Conservation (phyloP, 2,329 filamentous ascomycete species). For the Cladosporium sp. region DNA sequence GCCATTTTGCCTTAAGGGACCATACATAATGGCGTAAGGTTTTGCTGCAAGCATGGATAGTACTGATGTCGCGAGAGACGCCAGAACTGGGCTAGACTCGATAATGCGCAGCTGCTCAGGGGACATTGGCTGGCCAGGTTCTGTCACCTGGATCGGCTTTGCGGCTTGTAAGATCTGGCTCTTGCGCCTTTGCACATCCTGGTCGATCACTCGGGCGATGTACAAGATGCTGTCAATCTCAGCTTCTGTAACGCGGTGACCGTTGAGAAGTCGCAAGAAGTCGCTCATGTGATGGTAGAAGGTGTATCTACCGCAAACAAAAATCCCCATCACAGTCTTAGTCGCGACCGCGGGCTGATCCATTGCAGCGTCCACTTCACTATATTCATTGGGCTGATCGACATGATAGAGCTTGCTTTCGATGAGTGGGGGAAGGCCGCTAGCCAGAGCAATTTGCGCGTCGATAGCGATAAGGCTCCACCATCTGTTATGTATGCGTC, state of each 20-base stretch:
- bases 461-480: constrained; percentile 49
- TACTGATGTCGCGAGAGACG: constrained; percentile 19
- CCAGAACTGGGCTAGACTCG: constrained; percentile 19
- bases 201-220: constrained; percentile 17
- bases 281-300: constrained; percentile 21
- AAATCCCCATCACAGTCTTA: constrained; percentile 21
- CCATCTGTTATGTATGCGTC: constrained; percentile 27
- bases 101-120: constrained; percentile 11
- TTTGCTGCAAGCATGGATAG: constrained; percentile 22
- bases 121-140: neutral
- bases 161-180: constrained; percentile 18
- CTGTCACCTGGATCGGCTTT: constrained; percentile 10
- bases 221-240: constrained; percentile 19
- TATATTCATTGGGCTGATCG: constrained; percentile 38
- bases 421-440: constrained; percentile 43
- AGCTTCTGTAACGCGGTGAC: constrained; percentile 15
- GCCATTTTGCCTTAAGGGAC: constrained; percentile 18
- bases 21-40: constrained; percentile 23
- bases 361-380: no score
- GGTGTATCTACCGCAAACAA: constrained; percentile 20
- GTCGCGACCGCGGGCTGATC: constrained; percentile 1
- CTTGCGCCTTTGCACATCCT: constrained; percentile 17
- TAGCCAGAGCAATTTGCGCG: constrained; percentile 47
- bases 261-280: constrained; percentile 20
- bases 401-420: constrained; percentile 47